Evolutionary conservation across 2,329 filamentous ascomycete genomes (phyloP).

Genomic region (Parastagonospora avenae): DNA sequence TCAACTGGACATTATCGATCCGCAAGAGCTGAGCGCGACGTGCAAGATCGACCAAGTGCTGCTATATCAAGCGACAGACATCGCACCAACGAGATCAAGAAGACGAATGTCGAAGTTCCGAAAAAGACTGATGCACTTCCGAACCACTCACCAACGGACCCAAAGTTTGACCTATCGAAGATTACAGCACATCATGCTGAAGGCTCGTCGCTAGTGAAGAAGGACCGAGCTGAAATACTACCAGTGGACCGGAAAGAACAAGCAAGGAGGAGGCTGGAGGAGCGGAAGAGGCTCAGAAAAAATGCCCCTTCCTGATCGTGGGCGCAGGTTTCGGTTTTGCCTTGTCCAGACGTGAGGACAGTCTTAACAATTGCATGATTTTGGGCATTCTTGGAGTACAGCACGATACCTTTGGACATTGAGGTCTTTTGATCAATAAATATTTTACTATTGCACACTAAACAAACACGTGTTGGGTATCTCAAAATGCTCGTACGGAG

Average conservation of each 20-base stretch:
- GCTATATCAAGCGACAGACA: conserved; percentile 3
- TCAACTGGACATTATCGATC: not conserved
- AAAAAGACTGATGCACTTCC: conserved; percentile 3
- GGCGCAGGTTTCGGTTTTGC: not conserved
- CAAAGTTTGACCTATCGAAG: conserved; percentile 28
- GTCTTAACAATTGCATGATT: not conserved
- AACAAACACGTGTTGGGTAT: conserved; percentile 13
- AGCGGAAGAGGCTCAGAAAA: conserved; percentile 35
- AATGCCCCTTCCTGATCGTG: conserved; percentile 10
- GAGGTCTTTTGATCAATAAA: conserved; percentile 4
- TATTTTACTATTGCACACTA: conserved; percentile 4
- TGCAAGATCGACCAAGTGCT: conserved; percentile 8
- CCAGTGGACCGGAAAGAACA: conserved; percentile 33
- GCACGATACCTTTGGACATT: conserved; percentile 28
- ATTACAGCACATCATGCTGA: conserved; percentile 31
- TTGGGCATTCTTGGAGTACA: conserved; percentile 18
- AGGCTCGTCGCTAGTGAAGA: conserved; percentile 23
- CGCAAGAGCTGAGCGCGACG: not conserved
- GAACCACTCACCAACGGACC: conserved; percentile 13
- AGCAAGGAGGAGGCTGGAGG: conserved; percentile 31
- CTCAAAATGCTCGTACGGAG: not conserved
- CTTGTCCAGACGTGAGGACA: not conserved
- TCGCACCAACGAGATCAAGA: not conserved
- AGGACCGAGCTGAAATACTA: conserved; percentile 22
- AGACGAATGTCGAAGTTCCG: not conserved